These are phyloP conservation scores for Aspergillus amoenus DNA, from an alignment of 2,329 filamentous ascomycete genomes.

Conservation along the genomic window DNA sequence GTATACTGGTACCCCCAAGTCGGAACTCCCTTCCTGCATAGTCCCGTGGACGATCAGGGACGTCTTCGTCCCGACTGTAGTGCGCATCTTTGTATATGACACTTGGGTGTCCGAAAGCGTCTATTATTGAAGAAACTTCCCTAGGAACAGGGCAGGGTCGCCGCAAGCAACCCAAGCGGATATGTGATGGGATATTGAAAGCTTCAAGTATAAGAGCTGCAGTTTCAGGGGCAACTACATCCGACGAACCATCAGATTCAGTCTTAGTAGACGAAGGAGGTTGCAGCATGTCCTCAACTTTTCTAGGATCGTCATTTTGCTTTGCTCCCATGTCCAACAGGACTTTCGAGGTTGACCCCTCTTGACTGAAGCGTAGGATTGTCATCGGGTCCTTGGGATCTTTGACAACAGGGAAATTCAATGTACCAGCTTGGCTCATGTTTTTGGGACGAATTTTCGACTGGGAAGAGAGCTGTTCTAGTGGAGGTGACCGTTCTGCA, in stretches of 20 bases:
- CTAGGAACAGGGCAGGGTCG: conserved; percentile 28
- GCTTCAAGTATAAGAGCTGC: conserved; percentile 24
- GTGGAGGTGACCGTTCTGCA: conserved; percentile 16
- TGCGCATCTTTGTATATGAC: conserved; percentile 81
- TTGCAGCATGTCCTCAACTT: conserved; percentile 16
- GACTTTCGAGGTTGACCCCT: conserved; percentile 53
- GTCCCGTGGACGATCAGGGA: conserved; percentile 72
- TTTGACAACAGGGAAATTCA: conserved; percentile 75
- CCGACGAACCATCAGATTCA: conserved; percentile 4
- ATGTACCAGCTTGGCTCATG: conserved; percentile 41
- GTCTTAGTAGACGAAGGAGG: conserved; percentile 21
- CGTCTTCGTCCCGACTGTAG: conserved; percentile 80
- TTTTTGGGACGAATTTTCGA: conserved; percentile 28
- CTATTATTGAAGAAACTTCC: conserved; percentile 58
- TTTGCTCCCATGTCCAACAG: conserved; percentile 17
- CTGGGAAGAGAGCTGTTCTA: conserved; percentile 23
- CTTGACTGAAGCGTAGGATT: conserved; percentile 65
- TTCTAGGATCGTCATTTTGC: conserved; percentile 9
- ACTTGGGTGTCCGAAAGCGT: conserved; percentile 58
- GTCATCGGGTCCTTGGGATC: conserved; percentile 67
- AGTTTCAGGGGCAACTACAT: conserved; percentile 21
- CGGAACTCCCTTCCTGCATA: conserved; percentile 87
- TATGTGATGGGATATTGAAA: conserved; percentile 29
- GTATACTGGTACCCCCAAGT: conserved; percentile 70
- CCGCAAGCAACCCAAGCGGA: conserved; percentile 26